Percentiles rank a stretch among this genome's conserved stretches.
These are phyloP conservation scores for Saraca asoca DNA, from an alignment of 331 rosid species.

Conservation along the genomic window DNA sequence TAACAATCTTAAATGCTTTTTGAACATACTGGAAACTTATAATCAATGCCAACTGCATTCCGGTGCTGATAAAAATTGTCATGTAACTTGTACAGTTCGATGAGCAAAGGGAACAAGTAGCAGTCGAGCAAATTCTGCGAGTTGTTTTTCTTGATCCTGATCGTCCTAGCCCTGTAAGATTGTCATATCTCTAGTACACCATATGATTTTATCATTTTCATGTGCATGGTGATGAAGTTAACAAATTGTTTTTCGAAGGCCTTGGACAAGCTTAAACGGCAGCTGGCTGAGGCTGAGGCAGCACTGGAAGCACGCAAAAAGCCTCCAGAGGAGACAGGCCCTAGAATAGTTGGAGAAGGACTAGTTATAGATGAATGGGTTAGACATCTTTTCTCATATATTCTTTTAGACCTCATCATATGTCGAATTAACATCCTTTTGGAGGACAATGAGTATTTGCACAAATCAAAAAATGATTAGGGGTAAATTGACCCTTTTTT, in stretches of 20 bases:
- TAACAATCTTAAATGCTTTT: too few species aligned
- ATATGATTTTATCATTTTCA: conserved; percentile 15
- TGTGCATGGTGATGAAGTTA: not conserved
- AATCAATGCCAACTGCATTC: conserved; percentile 10
- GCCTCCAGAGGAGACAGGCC: conserved; percentile 76
- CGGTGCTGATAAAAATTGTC: conserved; percentile 24
- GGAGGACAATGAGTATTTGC: too few species aligned
- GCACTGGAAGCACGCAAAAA: conserved; percentile 72
- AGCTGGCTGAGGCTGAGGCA: conserved; percentile 90
- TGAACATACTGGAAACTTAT: not conserved
- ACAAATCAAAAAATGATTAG: too few species aligned
- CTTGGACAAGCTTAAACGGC: conserved; percentile 71
- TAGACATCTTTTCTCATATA: conserved; percentile 36
- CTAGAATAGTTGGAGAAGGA: conserved; percentile 77
- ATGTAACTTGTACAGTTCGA: conserved; percentile 64
- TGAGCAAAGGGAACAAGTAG: conserved; percentile 86
- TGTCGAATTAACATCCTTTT: too few species aligned
- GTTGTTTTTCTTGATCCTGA: conserved; percentile 83
- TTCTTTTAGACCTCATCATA: not conserved
- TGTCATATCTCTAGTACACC: not conserved
- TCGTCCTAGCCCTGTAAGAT: conserved; percentile 67
- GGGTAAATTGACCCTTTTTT: too few species aligned
- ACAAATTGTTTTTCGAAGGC: conserved; percentile 47
- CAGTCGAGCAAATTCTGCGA: conserved; percentile 81
- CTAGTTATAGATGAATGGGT: conserved; percentile 98